Conservation (phyloP, 305 asterid genomes). For the Ilex paraguariensis region DNA sequence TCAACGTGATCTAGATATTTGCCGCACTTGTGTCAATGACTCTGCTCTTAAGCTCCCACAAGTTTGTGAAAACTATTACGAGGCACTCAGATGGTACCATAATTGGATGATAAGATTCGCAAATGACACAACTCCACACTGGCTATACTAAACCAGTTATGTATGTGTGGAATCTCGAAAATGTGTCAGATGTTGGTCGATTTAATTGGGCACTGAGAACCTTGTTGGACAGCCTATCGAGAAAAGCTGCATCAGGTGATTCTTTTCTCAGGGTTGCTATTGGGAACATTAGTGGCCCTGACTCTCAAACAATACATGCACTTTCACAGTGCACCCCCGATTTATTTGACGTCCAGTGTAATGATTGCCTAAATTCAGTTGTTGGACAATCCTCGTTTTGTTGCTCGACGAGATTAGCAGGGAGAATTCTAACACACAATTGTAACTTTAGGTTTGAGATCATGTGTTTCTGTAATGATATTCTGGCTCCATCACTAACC, state of each 20-base stretch:
- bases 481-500: too few relatives aligned
- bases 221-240: slow-evolving; percentile 5
- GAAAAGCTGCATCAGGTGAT: slow-evolving; percentile 3
- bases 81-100: slow-evolving; percentile 16
- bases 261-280: slow-evolving; percentile 14
- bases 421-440: too few relatives aligned
- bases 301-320: background rate
- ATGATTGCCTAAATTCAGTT: too few relatives aligned
- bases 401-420: too few relatives aligned
- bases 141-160: background rate
- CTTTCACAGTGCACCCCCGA: too few relatives aligned
- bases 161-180: background rate
- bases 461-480: too few relatives aligned
- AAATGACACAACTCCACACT: slow-evolving; percentile 1
- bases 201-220: slow-evolving; percentile 10
- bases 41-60: background rate
- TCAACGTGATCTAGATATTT: slow-evolving; percentile 6
- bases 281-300: slow-evolving; percentile 8
- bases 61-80: slow-evolving; percentile 11
- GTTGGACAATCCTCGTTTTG: too few relatives aligned
- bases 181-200: background rate
- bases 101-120: slow-evolving; percentile 19
- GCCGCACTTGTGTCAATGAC: slow-evolving; percentile 11
- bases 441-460: too few relatives aligned
- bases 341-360: too few relatives aligned